phyloP scores from a whole-genome alignment of 805 yeast genomes.

The Candida maesae region DNA sequence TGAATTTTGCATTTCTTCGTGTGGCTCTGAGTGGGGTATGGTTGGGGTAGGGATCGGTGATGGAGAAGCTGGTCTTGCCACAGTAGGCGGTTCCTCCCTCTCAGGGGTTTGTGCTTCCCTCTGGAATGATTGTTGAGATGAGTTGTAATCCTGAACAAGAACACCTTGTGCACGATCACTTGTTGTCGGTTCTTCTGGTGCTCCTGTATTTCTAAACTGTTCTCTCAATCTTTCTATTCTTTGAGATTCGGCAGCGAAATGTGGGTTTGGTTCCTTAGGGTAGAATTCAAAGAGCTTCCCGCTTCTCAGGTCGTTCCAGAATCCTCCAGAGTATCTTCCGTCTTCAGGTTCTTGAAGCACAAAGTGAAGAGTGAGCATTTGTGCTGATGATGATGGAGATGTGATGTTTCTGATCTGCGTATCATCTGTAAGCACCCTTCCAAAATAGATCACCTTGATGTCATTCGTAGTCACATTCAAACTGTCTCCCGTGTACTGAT shows the following conservation, averaged over 20 bases:
- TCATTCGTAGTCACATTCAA: conserved; percentile 18
- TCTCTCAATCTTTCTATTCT: conserved; percentile 24
- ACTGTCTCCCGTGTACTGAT: conserved; percentile 20
- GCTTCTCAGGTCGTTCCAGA: conserved; percentile 28
- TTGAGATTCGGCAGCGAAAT: conserved; percentile 24
- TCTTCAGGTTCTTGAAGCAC: conserved; percentile 21
- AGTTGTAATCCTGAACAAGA: conserved; percentile 8
- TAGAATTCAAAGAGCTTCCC: conserved; percentile 29
- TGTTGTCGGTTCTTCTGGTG: conserved; percentile 8
- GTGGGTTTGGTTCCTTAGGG: conserved; percentile 30
- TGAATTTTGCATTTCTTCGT: too few relatives aligned
- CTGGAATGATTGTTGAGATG: not conserved
- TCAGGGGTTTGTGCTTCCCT: not conserved
- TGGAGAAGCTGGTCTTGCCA: too few relatives aligned
- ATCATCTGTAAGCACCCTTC: conserved; percentile 21
- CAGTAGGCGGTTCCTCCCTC: not conserved
- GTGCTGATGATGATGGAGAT: conserved; percentile 6
- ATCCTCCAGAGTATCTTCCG: conserved; percentile 10
- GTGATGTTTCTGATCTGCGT: conserved; percentile 17
- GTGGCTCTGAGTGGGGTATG: too few relatives aligned
- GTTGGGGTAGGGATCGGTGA: not conserved
- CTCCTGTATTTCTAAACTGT: conserved; percentile 14
- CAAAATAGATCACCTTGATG: conserved; percentile 26
- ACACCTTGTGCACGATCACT: conserved; percentile 8
- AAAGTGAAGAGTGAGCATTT: conserved; percentile 19